phyloP scores from a whole-genome alignment of 2,329 filamentous ascomycete genomes.

The Stromatinia cepivora region DNA sequence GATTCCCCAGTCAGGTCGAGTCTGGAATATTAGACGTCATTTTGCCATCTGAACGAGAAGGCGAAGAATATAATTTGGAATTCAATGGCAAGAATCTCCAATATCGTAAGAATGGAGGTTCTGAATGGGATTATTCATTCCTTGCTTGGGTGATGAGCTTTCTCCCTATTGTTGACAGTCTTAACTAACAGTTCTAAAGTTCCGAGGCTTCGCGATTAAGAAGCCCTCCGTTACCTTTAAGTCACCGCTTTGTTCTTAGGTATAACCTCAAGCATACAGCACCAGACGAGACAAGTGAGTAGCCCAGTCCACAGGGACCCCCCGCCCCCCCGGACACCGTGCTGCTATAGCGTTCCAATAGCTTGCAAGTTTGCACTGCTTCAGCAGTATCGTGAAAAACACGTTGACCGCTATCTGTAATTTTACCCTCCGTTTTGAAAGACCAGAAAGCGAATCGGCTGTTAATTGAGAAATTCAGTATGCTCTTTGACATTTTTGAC shows the following conservation, averaged over 20 bases:
- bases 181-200: not conserved
- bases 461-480: not conserved
- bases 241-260: not conserved
- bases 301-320: too few relatives aligned
- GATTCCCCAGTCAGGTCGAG: not conserved
- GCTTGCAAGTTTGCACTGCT: too few relatives aligned
- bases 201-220: not conserved
- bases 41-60: not conserved
- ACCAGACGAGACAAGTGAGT: not conserved
- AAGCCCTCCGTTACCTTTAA: not conserved
- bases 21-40: constrained; percentile 6
- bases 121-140: not conserved
- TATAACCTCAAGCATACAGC: not conserved
- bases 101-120: not conserved
- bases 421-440: too few relatives aligned
- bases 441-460: not conserved
- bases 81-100: not conserved
- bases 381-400: too few relatives aligned
- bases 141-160: not conserved
- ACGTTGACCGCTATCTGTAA: too few relatives aligned
- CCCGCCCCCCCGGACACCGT: too few relatives aligned
- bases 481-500: not conserved
- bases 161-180: not conserved
- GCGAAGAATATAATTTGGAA: not conserved
- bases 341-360: not conserved